These are phyloP conservation scores for Megacollybia marginata DNA, from an alignment of 768 basidiomycete genomes.

Conservation along the genomic window DNA sequence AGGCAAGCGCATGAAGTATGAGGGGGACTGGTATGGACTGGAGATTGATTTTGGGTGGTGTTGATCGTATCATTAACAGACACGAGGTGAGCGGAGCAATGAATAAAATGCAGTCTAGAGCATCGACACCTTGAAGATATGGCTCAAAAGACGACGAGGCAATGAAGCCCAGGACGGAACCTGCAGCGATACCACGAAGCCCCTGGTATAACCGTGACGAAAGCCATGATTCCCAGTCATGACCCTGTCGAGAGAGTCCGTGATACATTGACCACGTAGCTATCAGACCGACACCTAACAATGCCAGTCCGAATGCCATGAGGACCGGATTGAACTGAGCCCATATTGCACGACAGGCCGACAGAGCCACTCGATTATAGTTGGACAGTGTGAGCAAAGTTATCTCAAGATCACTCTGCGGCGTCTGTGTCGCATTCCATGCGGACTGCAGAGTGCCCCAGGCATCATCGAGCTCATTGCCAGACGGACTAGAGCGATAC, in stretches of 20 bases:
- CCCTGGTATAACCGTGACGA: conserved; percentile 20
- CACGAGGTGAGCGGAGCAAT: conserved; percentile 38
- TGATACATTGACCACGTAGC: conserved; percentile 51
- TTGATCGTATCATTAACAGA: conserved; percentile 34
- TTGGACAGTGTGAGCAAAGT: conserved; percentile 32
- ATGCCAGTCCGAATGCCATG: conserved; percentile 64
- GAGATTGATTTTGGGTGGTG: conserved; percentile 24
- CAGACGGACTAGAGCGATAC: conserved; percentile 66
- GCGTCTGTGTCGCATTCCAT: conserved; percentile 30
- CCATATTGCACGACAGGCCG: conserved; percentile 81
- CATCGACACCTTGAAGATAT: conserved; percentile 38
- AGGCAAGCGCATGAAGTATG: conserved; percentile 63
- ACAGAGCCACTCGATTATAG: conserved; percentile 57
- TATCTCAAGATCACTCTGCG: conserved; percentile 17
- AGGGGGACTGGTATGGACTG: conserved; percentile 40
- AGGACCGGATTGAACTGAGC: conserved; percentile 83
- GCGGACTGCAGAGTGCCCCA: conserved; percentile 46
- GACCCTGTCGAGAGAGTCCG: conserved; percentile 30
- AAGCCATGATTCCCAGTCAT: conserved; percentile 39
- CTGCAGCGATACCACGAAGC: conserved; percentile 27
- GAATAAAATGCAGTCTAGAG: conserved; percentile 46
- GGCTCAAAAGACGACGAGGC: conserved; percentile 21
- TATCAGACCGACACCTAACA: conserved; percentile 50
- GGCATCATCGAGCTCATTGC: conserved; percentile 62
- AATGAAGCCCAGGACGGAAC: conserved; percentile 28